These are phyloP conservation scores for Hirschfeldia incana DNA, from an alignment of 345 rosid species.

Conservation along the genomic window DNA sequence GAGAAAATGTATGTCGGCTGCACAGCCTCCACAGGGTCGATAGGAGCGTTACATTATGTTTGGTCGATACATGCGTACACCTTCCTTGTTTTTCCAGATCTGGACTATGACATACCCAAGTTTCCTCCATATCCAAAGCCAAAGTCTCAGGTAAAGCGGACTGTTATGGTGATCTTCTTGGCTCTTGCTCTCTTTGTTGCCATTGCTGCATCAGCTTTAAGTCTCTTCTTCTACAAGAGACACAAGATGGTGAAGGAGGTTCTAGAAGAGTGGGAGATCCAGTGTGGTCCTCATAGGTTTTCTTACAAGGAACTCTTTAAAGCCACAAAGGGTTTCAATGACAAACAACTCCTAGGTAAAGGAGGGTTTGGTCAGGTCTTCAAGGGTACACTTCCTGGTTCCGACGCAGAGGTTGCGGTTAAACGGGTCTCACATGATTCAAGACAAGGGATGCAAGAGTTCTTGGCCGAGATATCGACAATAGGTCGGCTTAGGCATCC, in stretches of 20 bases:
- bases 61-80: neutral
- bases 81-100: constrained; percentile 28
- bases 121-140: constrained; percentile 62
- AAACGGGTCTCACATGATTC: constrained; percentile 18
- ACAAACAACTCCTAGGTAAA: constrained; percentile 16
- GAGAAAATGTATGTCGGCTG: neutral
- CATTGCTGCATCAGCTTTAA: constrained; percentile 4
- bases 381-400: constrained; percentile 20
- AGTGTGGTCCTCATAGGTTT: constrained; percentile 29
- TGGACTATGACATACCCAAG: constrained; percentile 47
- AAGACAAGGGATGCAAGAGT: constrained; percentile 25
- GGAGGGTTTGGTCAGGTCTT: constrained; percentile 33
- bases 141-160: constrained; percentile 17
- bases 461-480: constrained; percentile 26
- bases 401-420: neutral
- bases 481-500: constrained; percentile 33
- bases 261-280: constrained; percentile 25
- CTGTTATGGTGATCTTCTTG: constrained; percentile 23
- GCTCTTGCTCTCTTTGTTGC: constrained; percentile 34
- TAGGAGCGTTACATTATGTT: constrained; percentile 59
- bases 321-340: constrained; percentile 20
- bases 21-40: neutral
- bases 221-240: constrained; percentile 11
- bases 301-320: constrained; percentile 20
- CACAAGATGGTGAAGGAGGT: constrained; percentile 34